Base-by-base conservation (phyloP, 495 filamentous ascomycete species). In the Viridothelium virens region DNA sequence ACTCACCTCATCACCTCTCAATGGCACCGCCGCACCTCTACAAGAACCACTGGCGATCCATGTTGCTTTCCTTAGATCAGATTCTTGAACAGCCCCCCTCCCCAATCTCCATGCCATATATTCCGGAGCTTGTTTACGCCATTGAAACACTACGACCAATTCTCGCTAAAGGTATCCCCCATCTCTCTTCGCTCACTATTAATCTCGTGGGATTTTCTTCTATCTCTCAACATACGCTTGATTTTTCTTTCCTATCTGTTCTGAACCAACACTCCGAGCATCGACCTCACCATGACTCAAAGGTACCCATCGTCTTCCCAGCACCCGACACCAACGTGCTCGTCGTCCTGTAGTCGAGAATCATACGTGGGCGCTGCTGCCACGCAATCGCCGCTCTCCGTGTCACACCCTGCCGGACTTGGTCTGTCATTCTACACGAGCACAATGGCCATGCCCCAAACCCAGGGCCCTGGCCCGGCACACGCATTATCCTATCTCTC, bases 1-100 rank as follows among this genome's bases (percentile, higher is more conserved):
- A 34, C 2, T 34, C 6, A 59, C 53, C 5, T 59, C 53, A 18
- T 59, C 53, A 59, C 61, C 65, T 63, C 64, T 67, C 36, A 39
- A 65, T 38, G 46, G 53, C 68, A 70, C 68, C 68, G 68, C 68
- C 68, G 68, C 68, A 67, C 53, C 66, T 59, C 66, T 44, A 61
- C 68, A 67, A 56, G n/a, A 59, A 18, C 14, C 31, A 59, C 18
- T 31, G 25, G 18, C 18, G 53, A 59, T 59, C 53, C 53, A 18
- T 59, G 53, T 59, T 59, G 53, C 53, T 59, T 59, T 59, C 53
- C 53, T 36, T 59, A 59, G 18, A 59, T 59, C 31, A 36, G 53
- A 59, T 36, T 36, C 25, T 31, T 59, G 53, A 36, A 59, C 53
- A 34, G 53, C 53, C 53, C 53, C 53, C 53, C 53, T 31, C 53